phyloP scores from a whole-genome alignment of 768 basidiomycete genomes.

The Pleurotus salmoneostramineus region DNA sequence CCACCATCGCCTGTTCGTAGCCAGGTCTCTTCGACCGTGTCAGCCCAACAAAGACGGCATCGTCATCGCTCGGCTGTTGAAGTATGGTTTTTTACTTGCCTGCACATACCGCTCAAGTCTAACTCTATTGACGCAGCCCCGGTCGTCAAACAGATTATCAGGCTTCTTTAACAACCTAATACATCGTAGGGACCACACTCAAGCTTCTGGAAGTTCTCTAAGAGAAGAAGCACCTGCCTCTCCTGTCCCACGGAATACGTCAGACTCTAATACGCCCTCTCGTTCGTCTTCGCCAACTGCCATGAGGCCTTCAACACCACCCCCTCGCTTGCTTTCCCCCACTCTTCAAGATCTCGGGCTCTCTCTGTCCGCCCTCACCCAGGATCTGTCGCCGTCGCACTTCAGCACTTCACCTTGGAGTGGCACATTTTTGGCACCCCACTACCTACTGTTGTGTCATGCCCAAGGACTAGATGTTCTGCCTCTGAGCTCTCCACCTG shows the following conservation, averaged over 20 bases:
- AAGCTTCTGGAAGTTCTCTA: conserved; percentile 21
- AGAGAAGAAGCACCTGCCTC: conserved; percentile 24
- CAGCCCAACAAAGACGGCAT: conserved; percentile 31
- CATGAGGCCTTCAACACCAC: conserved; percentile 60
- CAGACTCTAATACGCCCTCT: conserved; percentile 34
- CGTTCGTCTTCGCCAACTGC: conserved; percentile 54
- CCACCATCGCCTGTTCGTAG: conserved; percentile 29
- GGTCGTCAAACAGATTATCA: conserved; percentile 71
- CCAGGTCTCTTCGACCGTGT: conserved; percentile 14
- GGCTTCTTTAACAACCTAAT: conserved; percentile 84
- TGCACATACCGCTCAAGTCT: conserved; percentile 2
- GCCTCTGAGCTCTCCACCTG: conserved; percentile 72
- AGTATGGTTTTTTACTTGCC: conserved; percentile 34
- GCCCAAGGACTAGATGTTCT: conserved; percentile 83
- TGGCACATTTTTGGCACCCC: conserved; percentile 77
- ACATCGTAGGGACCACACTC: conserved; percentile 56
- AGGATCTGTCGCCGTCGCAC: conserved; percentile 69
- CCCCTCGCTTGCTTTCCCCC: conserved; percentile 68
- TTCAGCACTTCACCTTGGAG: conserved; percentile 73
- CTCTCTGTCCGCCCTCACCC: conserved; percentile 61
- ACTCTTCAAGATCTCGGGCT: conserved; percentile 75
- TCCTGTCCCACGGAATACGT: conserved; percentile 17
- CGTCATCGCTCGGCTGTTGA: conserved; percentile 56
- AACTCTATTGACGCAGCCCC: conserved; percentile 33
- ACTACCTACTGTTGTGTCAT: conserved; percentile 82